Evolutionary conservation across 2,329 filamentous ascomycete species (phyloP).

Genomic region (Aspergillus amoenus): DNA sequence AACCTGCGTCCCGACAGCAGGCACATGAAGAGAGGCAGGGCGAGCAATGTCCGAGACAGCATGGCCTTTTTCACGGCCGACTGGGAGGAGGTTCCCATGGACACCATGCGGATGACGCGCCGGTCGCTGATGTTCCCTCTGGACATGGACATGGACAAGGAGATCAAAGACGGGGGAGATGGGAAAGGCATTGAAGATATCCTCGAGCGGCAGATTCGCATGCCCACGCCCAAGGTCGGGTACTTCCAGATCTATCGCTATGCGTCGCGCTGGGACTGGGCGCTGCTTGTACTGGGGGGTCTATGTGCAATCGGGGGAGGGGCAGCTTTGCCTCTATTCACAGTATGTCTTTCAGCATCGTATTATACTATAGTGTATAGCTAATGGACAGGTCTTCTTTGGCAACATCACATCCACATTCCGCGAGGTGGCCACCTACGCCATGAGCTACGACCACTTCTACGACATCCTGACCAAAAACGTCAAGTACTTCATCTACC

Average conservation of each 20-base stretch:
- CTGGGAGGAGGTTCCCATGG: constrained; percentile 7
- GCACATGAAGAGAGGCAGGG: not conserved
- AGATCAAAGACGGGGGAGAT: too few relatives aligned
- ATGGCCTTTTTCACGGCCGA: not conserved
- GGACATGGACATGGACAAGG: constrained; percentile 57
- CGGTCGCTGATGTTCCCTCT: constrained; percentile 10
- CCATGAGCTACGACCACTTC: constrained; percentile 55
- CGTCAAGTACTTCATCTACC: constrained; percentile 79
- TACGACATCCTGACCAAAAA: constrained; percentile 56
- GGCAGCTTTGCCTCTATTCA: constrained; percentile 74
- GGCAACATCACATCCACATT: constrained; percentile 72
- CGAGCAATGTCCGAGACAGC: not conserved
- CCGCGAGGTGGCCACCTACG: constrained; percentile 58
- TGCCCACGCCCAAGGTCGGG: constrained; percentile 61
- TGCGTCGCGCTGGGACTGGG: constrained; percentile 60
- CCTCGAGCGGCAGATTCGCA: constrained; percentile 64
- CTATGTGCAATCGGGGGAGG: constrained; percentile 68
- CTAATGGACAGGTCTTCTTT: constrained; percentile 57
- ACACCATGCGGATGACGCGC: constrained; percentile 3
- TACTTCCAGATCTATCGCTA: constrained; percentile 66
- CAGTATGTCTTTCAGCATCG: constrained; percentile 42
- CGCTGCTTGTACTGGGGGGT: constrained; percentile 59
- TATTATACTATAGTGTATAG: not conserved
- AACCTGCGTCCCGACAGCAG: not conserved
- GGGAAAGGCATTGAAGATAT: constrained; percentile 57